Percentiles rank a stretch among this genome's conserved stretches.
Conservation (phyloP, 768 basidiomycete genomes). For the Galerina marginata region DNA sequence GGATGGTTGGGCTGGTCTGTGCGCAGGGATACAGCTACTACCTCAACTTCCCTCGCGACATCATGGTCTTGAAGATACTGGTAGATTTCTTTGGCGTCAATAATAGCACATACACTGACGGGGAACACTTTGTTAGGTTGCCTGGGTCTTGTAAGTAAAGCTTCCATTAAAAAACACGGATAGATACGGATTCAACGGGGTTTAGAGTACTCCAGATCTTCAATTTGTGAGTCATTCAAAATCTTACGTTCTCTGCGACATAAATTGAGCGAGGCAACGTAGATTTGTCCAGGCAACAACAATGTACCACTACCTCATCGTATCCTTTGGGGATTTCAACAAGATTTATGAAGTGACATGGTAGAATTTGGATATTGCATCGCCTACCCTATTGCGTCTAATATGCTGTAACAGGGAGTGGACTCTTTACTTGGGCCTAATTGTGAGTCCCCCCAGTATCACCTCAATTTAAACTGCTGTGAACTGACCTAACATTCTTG, state of each 20-base stretch:
- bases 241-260: neutral
- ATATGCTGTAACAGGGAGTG: neutral
- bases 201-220: neutral
- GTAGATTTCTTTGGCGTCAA: neutral
- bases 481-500: neutral
- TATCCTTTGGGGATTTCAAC: neutral
- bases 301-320: neutral
- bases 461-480: neutral
- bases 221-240: neutral
- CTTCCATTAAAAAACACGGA: neutral
- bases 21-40: neutral
- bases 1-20: neutral
- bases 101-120: neutral
- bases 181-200: neutral
- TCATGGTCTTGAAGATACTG: neutral
- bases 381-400: neutral
- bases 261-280: too few relatives aligned
- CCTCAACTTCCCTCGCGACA: neutral
- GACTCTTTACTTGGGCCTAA: neutral
- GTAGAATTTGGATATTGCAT: neutral
- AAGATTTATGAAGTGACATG: neutral
- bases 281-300: neutral
- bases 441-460: neutral
- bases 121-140: neutral
- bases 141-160: neutral